These are phyloP conservation scores for Botrytis hyacinthi DNA, from an alignment of 2,329 filamentous ascomycete genomes.

Conservation along the genomic window DNA sequence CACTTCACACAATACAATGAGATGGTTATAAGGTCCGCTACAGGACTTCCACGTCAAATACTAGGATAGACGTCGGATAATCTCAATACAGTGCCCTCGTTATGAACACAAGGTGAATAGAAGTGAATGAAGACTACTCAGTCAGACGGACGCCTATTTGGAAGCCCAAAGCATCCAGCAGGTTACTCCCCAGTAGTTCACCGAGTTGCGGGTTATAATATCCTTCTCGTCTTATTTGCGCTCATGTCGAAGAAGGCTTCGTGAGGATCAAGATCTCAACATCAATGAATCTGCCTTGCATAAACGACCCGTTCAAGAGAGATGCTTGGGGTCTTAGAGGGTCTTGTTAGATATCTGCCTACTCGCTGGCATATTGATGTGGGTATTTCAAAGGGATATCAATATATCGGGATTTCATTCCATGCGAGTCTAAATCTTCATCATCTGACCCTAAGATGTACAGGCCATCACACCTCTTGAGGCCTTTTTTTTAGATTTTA, in stretches of 20 bases:
- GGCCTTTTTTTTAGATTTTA: not conserved
- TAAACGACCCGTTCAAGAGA: not conserved
- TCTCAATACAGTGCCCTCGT: not conserved
- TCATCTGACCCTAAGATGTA: not conserved
- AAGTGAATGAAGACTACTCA: not conserved
- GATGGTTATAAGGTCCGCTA: not conserved
- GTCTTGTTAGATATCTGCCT: not conserved
- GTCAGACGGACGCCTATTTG: too few species aligned
- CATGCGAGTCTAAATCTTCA: not conserved
- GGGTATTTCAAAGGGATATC: not conserved
- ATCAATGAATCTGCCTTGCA: not conserved
- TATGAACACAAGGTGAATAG: not conserved
- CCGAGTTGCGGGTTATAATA: not conserved
- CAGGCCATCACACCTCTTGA: not conserved
- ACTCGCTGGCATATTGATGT: not conserved
- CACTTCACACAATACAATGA: not conserved
- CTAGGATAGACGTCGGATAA: not conserved
- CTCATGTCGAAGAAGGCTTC: not conserved
- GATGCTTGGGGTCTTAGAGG: not conserved
- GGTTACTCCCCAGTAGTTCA: not conserved
- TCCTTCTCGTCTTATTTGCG: too few species aligned
- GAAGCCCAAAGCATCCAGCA: not conserved
- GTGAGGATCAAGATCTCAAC: not conserved
- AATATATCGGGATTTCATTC: not conserved
- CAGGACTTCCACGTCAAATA: not conserved